These are phyloP conservation scores for Lichtheimia ramosa DNA, from an alignment of 371 early-diverging fungal species.

Conservation along the genomic window DNA sequence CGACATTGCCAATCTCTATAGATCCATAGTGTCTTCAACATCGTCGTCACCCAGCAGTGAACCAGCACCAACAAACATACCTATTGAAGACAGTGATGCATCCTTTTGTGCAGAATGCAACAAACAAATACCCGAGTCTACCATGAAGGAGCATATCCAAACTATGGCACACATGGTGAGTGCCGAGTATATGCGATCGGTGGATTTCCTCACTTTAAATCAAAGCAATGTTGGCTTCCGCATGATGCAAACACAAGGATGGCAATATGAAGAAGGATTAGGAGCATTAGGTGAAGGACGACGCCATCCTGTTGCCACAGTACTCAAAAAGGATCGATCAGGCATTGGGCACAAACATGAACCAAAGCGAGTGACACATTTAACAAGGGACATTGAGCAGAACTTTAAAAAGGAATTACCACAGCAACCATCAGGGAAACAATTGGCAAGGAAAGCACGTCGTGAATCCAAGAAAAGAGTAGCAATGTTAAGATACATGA, in stretches of 20 bases:
- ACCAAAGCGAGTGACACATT: conserved; percentile 29
- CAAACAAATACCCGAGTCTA: conserved; percentile 11
- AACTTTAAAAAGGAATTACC: conserved; percentile 12
- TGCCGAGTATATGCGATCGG: conserved; percentile 1
- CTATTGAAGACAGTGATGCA: neutral
- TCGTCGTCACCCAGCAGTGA: neutral
- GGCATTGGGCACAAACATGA: conserved; percentile 39
- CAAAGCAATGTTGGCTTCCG: conserved; percentile 41
- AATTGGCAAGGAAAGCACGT: conserved; percentile 20
- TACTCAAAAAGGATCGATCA: conserved; percentile 47
- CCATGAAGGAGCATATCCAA: conserved; percentile 23
- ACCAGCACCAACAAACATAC: neutral
- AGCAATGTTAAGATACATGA: conserved; percentile 21
- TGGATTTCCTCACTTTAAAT: conserved; percentile 26
- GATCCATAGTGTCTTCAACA: conserved; percentile 1
- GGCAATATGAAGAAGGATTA: conserved; percentile 55
- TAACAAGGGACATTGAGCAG: conserved; percentile 17
- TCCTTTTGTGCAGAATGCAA: conserved; percentile 26
- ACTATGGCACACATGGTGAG: conserved; percentile 39
- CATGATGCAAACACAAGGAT: conserved; percentile 53
- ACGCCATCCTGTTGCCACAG: conserved; percentile 51
- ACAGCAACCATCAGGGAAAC: conserved; percentile 23
- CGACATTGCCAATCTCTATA: conserved; percentile 13
- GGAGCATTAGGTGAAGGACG: conserved; percentile 46
- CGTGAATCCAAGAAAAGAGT: conserved; percentile 20